phyloP scores from a whole-genome alignment of 2,329 filamentous ascomycete genomes.

The Fusarium marasasianum region DNA sequence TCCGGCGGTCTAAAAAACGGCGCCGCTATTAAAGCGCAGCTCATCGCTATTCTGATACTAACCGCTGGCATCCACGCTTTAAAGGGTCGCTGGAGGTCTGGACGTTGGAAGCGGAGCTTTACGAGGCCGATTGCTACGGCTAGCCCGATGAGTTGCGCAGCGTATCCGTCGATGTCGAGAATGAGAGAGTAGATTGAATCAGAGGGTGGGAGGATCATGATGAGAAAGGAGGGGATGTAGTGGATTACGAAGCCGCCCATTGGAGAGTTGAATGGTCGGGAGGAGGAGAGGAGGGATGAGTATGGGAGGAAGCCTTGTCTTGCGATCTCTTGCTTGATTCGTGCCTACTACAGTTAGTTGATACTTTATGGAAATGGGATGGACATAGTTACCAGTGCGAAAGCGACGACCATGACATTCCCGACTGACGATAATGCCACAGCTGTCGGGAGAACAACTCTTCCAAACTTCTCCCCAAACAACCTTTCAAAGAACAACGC shows the following conservation, averaged over 20 bases:
- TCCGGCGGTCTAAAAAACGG: constrained; percentile 70
- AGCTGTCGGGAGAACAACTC: constrained; percentile 66
- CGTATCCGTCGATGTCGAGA: constrained; percentile 75
- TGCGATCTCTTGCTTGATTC: constrained; percentile 77
- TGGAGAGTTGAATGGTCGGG: constrained; percentile 72
- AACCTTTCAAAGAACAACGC: constrained; percentile 73
- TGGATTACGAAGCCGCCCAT: constrained; percentile 74
- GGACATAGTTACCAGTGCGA: constrained; percentile 61
- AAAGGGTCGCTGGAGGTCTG: constrained; percentile 70
- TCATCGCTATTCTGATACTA: constrained; percentile 62
- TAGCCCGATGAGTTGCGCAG: constrained; percentile 68
- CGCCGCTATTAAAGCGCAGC: constrained; percentile 64
- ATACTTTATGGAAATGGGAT: neutral
- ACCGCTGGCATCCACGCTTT: constrained; percentile 71
- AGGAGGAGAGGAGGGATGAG: constrained; percentile 67
- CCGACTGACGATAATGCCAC: constrained; percentile 74
- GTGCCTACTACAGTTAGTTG: constrained; percentile 57
- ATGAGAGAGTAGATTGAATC: constrained; percentile 77
- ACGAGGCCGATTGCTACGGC: constrained; percentile 67
- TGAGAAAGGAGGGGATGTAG: constrained; percentile 72
- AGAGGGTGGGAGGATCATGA: constrained; percentile 72
- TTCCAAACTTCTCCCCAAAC: constrained; percentile 68
- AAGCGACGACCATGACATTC: constrained; percentile 79
- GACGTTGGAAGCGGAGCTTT: constrained; percentile 66
- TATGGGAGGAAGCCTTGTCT: constrained; percentile 76